Conservation (phyloP, 2,329 filamentous ascomycete species). For the Monosporascus ibericus region DNA sequence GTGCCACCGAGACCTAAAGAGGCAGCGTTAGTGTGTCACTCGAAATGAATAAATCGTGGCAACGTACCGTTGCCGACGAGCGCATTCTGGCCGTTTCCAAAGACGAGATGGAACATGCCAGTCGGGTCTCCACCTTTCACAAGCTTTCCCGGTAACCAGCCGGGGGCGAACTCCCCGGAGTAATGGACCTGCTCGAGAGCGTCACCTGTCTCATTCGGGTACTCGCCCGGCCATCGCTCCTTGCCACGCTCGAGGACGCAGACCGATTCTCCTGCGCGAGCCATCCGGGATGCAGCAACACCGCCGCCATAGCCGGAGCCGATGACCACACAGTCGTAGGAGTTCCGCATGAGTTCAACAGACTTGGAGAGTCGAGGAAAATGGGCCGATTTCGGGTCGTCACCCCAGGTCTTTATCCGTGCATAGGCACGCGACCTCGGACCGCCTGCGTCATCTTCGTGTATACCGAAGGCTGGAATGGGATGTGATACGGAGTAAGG, state of each 20-base stretch:
- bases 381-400: conserved; percentile 18
- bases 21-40: conserved; percentile 1
- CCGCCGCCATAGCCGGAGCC: conserved; percentile 65
- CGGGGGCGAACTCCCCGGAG: conserved; percentile 46
- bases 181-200: conserved; percentile 47
- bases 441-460: conserved; percentile 28
- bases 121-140: conserved; percentile 47
- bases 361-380: conserved; percentile 52
- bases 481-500: conserved; percentile 15
- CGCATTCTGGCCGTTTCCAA: conserved; percentile 59
- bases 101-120: conserved; percentile 57
- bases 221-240: conserved; percentile 63
- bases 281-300: conserved; percentile 60
- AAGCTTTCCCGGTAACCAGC: conserved; percentile 32
- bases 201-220: conserved; percentile 43
- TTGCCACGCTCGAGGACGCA: conserved; percentile 59
- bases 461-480: conserved; percentile 20
- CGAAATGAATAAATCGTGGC: neutral
- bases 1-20: conserved; percentile 54
- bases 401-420: conserved; percentile 23
- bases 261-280: conserved; percentile 53
- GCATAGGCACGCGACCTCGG: conserved; percentile 27
- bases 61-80: conserved; percentile 50
- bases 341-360: conserved; percentile 48
- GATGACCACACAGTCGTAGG: conserved; percentile 62